These are phyloP conservation scores for Corylus americana DNA, from an alignment of 306 rosid species.

Conservation along the genomic window DNA sequence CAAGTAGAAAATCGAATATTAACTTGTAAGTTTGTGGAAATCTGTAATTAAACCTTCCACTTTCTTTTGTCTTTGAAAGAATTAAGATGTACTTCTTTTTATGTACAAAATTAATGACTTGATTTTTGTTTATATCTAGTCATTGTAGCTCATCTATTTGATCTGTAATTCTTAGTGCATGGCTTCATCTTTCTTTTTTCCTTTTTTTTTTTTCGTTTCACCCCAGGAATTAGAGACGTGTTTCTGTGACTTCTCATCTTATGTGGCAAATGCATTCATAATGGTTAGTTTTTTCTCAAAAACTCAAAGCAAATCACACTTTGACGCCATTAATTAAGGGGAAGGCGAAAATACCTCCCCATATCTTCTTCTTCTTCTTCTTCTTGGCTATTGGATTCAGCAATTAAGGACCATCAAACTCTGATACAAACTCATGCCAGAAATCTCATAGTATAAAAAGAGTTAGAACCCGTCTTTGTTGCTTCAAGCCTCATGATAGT, in stretches of 20 bases:
- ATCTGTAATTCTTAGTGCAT: neutral
- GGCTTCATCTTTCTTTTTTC: neutral
- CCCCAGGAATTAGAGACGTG: neutral
- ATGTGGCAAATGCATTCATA: conserved; percentile 4
- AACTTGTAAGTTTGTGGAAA: neutral
- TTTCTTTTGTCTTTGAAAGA: neutral
- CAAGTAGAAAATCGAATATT: too few species aligned
- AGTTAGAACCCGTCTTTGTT: too few species aligned
- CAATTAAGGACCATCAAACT: too few species aligned
- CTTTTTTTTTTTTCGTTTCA: neutral
- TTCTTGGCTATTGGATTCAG: too few species aligned
- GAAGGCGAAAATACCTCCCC: too few species aligned
- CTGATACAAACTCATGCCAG: too few species aligned
- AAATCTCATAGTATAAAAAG: too few species aligned
- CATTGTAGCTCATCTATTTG: neutral
- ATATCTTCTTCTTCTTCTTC: too few species aligned
- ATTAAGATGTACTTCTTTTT: neutral
- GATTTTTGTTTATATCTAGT: neutral
- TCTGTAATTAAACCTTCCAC: neutral
- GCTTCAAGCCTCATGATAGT: too few species aligned
- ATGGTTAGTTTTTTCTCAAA: too few species aligned
- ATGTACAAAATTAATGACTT: neutral
- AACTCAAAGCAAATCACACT: too few species aligned
- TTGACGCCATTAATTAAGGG: too few species aligned
- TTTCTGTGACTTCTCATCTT: neutral